Evolutionary conservation across 306 rosid genomes (phyloP), one percentile per base, ranked within the genome.

Genomic region (Cajanus cajan): DNA sequence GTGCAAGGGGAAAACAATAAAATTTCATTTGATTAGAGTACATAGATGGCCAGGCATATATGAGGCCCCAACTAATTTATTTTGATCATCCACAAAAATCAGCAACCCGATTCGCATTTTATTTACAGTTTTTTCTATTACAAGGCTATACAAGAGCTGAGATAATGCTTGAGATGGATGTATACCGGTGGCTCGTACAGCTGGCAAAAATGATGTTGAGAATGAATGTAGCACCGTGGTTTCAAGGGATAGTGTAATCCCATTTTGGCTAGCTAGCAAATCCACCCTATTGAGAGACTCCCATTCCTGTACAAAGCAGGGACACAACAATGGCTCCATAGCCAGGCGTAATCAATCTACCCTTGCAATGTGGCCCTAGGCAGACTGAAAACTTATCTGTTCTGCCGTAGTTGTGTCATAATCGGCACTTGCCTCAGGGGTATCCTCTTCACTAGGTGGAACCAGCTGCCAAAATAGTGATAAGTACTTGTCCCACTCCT

Each of bases 391-490:
- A 36, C 90, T 88, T 66, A 92, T 86, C 80, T 85, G 87, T 65
- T 87, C 98, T 5, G 96, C 57, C 31, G 89, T 36, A 68, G 92
- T 81, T 78, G 86, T 47, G 59, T 85, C 95, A 25, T 86, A 90
- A 73, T 95, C 90, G 24, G 92, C 82, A 80, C 84, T 87, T 41
- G 98, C 98, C 83, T 95, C 98, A 7, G 98, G 98, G 54, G 98
- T 91, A 85, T 95, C 98, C 90, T 95, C 98, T 86, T 95, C 98
- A 58, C 98, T 92, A 21, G 98, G 98, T 34, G 98, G 98, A 88
- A 95, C 98, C 77, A 95, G 82, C 84, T 95, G 98, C 98, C 98
- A 95, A 84, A 95, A 95, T 67, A 95, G 91, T 40, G 91, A 87
- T 13, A 95, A 80, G 78, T 92, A 91, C 43, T 80, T 85, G 43